Evolutionary conservation across 805 yeast species (phyloP).

Genomic region (Starmerella gropengiesseri): DNA sequence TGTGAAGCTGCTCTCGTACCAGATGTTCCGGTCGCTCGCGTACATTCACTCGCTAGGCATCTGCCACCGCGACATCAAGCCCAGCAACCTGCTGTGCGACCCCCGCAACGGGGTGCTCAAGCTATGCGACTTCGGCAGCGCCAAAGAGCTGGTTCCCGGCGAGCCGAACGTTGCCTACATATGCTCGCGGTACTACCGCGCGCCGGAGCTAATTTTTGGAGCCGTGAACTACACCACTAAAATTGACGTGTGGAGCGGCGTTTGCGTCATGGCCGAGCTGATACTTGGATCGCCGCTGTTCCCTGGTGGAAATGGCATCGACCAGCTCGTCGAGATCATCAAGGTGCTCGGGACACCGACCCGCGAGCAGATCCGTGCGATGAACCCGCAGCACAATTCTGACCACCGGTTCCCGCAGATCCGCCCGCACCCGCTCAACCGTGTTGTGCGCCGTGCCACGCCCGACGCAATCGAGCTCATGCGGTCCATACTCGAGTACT

Average conservation of each 20-base stretch:
- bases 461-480: constrained; percentile 78
- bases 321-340: constrained; percentile 91
- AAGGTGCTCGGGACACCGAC: constrained; percentile 94
- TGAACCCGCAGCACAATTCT: constrained; percentile 88
- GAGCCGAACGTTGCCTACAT: constrained; percentile 96
- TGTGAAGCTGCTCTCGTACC: constrained; percentile 79
- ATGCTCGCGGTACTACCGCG: constrained; percentile 92
- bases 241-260: constrained; percentile 95
- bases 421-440: constrained; percentile 43
- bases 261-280: constrained; percentile 96
- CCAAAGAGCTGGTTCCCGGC: constrained; percentile 75
- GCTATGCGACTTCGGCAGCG: constrained; percentile 93
- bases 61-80: constrained; percentile 90
- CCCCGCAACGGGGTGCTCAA: constrained; percentile 76
- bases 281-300: constrained; percentile 91
- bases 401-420: constrained; percentile 85
- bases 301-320: constrained; percentile 97
- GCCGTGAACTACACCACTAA: constrained; percentile 93
- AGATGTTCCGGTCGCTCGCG: constrained; percentile 62
- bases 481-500: constrained; percentile 73
- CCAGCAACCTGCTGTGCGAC: constrained; percentile 78
- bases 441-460: constrained; percentile 66
- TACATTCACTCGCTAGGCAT: constrained; percentile 50
- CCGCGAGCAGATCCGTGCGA: constrained; percentile 77
- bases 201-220: constrained; percentile 95